Evolutionary conservation across 306 rosid genomes (phyloP).

Genomic region (Cicer arietinum): DNA sequence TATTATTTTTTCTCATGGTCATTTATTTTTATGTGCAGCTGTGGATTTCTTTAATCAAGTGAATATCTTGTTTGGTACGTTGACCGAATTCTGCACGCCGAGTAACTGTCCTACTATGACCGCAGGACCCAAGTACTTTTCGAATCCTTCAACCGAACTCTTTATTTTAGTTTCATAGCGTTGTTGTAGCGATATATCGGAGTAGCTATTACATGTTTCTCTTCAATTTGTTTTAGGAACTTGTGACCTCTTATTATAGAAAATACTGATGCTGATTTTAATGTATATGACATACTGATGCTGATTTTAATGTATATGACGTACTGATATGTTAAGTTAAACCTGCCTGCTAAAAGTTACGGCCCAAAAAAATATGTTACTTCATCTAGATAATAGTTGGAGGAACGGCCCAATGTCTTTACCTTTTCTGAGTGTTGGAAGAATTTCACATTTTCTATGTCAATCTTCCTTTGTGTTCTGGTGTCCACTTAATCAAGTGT

Average conservation of each 20-base stretch:
- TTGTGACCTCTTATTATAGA: constrained; percentile 26
- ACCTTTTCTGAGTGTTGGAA: constrained; percentile 24
- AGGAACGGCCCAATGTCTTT: neutral
- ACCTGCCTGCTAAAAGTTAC: constrained; percentile 18
- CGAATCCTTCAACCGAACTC: constrained; percentile 43
- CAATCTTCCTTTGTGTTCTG: constrained; percentile 8
- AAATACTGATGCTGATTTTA: constrained; percentile 28
- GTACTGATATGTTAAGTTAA: neutral
- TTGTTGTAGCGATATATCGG: constrained; percentile 23
- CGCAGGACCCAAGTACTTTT: constrained; percentile 82
- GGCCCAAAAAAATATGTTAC: neutral
- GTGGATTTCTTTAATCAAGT: constrained; percentile 95
- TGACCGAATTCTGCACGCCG: constrained; percentile 87
- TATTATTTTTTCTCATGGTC: neutral
- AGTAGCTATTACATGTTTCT: constrained; percentile 28
- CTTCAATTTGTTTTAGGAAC: constrained; percentile 10
- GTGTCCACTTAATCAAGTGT: neutral
- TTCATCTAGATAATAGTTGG: neutral
- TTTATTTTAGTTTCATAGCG: constrained; percentile 9
- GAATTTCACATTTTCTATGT: constrained; percentile 1
- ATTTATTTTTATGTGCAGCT: constrained; percentile 53
- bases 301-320: constrained; percentile 32
- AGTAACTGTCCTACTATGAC: constrained; percentile 79
- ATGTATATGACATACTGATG: neutral
- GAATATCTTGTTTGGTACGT: constrained; percentile 79